Percentiles rank a stretch among this genome's conserved stretches.
Evolutionary conservation across 1,284 basidiomycete genomes (phyloP).

Genomic region (Boletellus dicymbophilus): DNA sequence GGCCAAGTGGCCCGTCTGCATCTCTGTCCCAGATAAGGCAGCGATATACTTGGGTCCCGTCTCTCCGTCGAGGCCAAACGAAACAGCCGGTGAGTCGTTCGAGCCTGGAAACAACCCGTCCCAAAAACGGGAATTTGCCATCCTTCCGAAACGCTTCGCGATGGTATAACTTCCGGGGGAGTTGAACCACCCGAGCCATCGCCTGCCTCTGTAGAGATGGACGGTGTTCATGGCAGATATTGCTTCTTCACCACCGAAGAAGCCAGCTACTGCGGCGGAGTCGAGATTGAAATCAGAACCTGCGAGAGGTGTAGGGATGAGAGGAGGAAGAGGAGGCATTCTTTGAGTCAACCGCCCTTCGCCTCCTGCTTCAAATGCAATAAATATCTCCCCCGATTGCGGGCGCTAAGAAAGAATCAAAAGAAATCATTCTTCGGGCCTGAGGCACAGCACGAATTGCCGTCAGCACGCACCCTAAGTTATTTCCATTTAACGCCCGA

Average conservation of each 20-base stretch:
- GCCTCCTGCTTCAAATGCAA: too few species aligned
- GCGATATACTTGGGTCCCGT: constrained; percentile 27
- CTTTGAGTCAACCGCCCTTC: too few species aligned
- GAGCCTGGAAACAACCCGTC: constrained; percentile 35
- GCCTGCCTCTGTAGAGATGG: constrained; percentile 28
- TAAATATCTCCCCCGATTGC: too few species aligned
- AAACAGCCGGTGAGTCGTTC: constrained; percentile 26
- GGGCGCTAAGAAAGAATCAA: too few species aligned
- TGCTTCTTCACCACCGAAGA: constrained; percentile 37
- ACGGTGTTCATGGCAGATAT: constrained; percentile 36
- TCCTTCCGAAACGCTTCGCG: constrained; percentile 28
- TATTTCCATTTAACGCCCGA: too few species aligned
- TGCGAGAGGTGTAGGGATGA: constrained; percentile 16
- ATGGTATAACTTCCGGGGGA: constrained; percentile 33
- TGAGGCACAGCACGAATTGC: too few species aligned
- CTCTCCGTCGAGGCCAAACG: constrained; percentile 31
- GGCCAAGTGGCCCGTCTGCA: constrained; percentile 31
- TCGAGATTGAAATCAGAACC: constrained; percentile 23
- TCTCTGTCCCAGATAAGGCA: constrained; percentile 27
- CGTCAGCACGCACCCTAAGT: too few species aligned
- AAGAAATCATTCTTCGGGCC: too few species aligned
- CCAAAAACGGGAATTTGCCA: constrained; percentile 31
- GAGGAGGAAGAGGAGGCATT: too few species aligned
- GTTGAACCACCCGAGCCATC: constrained; percentile 37
- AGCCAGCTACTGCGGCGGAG: constrained; percentile 26